Evolutionary conservation across 1,139 yeast species (phyloP).

Genomic region (Ogataea hybrid): DNA sequence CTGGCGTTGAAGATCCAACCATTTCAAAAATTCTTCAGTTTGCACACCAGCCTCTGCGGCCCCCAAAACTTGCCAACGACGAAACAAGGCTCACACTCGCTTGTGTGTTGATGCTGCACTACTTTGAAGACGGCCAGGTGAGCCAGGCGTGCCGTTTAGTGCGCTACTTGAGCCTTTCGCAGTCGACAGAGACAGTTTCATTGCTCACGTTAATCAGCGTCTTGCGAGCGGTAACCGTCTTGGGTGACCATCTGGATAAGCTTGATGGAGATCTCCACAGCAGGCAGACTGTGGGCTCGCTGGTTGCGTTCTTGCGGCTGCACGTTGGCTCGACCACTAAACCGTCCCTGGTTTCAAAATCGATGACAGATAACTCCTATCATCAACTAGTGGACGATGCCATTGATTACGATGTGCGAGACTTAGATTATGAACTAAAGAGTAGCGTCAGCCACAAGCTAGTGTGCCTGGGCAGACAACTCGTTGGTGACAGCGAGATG

Average conservation of each 20-base stretch:
- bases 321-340: constrained; percentile 20
- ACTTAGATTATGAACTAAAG: constrained; percentile 27
- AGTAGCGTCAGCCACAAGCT: constrained; percentile 30
- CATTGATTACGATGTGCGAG: constrained; percentile 21
- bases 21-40: constrained; percentile 24
- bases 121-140: constrained; percentile 22
- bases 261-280: constrained; percentile 7
- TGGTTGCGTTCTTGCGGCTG: constrained; percentile 22
- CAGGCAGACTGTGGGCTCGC: constrained; percentile 19
- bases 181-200: constrained; percentile 15
- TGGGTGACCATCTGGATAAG: constrained; percentile 19
- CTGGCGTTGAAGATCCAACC: constrained; percentile 15
- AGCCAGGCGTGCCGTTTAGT: constrained; percentile 24
- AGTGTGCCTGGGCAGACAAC: constrained; percentile 25
- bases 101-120: constrained; percentile 30
- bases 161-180: constrained; percentile 17
- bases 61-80: constrained; percentile 23
- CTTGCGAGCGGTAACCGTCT: constrained; percentile 22
- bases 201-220: constrained; percentile 29
- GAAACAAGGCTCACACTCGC: constrained; percentile 30
- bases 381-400: constrained; percentile 12
- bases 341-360: neutral
- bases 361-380: neutral
- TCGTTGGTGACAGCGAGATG: constrained; percentile 25
- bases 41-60: constrained; percentile 13